Conservation (phyloP, 441 rosid species). For the Sinapis alba region DNA sequence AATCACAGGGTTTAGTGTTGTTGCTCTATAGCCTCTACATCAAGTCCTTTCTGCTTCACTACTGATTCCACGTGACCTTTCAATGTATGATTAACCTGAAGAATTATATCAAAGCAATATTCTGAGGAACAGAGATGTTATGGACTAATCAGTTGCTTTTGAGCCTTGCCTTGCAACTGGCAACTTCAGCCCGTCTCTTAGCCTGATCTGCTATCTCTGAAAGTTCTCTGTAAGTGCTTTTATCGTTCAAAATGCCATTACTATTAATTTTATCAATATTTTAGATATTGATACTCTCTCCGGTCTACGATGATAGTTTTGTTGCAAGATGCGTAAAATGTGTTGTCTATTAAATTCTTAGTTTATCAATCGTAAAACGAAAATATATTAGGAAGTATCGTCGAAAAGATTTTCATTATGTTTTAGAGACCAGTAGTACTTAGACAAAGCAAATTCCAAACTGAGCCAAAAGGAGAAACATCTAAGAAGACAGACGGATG, state of each 20-base stretch:
- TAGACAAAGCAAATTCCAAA: not conserved
- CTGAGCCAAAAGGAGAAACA: slow-evolving; percentile 6
- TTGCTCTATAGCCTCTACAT: slow-evolving; percentile 66
- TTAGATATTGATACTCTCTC: no score
- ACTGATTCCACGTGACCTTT: slow-evolving; percentile 79
- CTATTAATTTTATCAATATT: no score
- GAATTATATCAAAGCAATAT: slow-evolving; percentile 9
- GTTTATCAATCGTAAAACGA: no score
- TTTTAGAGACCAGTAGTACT: not conserved
- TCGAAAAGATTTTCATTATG: no score
- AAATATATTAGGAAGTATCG: no score
- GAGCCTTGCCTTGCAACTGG: slow-evolving; percentile 59
- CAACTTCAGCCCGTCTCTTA: slow-evolving; percentile 67
- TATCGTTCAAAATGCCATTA: no score
- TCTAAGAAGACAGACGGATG: slow-evolving; percentile 1
- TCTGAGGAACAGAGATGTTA: not conserved
- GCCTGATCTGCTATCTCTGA: slow-evolving; percentile 76
- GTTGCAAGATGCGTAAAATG: no score
- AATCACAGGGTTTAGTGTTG: slow-evolving; percentile 68
- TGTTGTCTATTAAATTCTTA: no score
- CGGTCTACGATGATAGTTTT: no score
- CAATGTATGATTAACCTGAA: slow-evolving; percentile 63
- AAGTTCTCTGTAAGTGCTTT: slow-evolving; percentile 54
- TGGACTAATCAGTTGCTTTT: slow-evolving; percentile 13
- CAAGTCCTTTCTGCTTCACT: slow-evolving; percentile 72